Percentiles rank a stretch among this genome's conserved stretches.
Evolutionary conservation across 495 filamentous ascomycete species (phyloP).

Genomic region (Penicillium nucicola): DNA sequence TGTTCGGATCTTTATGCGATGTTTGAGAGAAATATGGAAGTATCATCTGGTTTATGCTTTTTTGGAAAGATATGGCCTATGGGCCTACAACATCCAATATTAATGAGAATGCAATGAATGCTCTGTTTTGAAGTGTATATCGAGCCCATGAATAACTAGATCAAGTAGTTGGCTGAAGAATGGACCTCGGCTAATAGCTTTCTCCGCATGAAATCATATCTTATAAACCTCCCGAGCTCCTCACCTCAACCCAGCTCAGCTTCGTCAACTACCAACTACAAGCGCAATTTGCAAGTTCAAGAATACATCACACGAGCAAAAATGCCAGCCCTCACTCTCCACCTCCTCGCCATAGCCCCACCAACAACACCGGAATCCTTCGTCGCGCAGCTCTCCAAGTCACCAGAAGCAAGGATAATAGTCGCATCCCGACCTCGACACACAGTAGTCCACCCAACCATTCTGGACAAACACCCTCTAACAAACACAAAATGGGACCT

Average conservation of each 20-base stretch:
- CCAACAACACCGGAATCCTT: conserved; percentile 20
- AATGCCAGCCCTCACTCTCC: conserved; percentile 48
- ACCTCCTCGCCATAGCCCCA: conserved; percentile 38
- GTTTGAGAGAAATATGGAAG: background rate
- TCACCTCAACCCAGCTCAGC: background rate
- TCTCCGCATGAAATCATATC: conserved; percentile 13
- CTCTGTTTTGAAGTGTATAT: background rate
- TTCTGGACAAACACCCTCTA: conserved; percentile 43
- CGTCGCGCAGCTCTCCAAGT: conserved; percentile 20
- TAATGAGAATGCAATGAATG: conserved; percentile 10
- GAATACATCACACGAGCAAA: background rate
- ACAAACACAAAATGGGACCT: conserved; percentile 55
- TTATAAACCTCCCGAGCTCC: background rate
- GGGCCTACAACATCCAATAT: conserved; percentile 2
- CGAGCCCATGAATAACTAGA: no score
- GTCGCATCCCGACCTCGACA: conserved; percentile 39
- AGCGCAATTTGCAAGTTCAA: background rate
- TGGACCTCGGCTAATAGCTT: conserved; percentile 9
- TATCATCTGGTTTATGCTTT: background rate
- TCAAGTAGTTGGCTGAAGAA: background rate
- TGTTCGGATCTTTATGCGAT: no score
- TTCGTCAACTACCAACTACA: background rate
- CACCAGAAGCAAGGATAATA: conserved; percentile 38
- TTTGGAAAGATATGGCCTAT: conserved; percentile 4
- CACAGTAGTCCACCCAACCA: conserved; percentile 51